These are phyloP conservation scores for Zasmidium cellare DNA, from an alignment of 2,329 filamentous ascomycete species.

Conservation along the genomic window DNA sequence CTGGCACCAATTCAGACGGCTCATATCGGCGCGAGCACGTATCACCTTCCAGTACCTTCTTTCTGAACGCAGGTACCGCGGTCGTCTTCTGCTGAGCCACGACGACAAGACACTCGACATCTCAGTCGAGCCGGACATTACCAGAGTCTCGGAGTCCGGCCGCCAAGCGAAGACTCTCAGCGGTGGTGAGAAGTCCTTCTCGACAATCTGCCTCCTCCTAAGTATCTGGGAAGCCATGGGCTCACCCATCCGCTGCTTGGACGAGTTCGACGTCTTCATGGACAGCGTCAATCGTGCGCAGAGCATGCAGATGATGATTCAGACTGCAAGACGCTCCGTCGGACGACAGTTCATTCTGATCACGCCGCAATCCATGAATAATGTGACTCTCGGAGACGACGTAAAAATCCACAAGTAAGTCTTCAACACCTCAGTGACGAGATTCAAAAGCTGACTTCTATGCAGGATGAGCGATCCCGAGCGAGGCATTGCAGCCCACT, in stretches of 20 bases:
- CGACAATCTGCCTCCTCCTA: slow-evolving; percentile 88
- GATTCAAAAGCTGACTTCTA: slow-evolving; percentile 33
- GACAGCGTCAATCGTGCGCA: slow-evolving; percentile 92
- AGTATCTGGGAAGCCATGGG: slow-evolving; percentile 98
- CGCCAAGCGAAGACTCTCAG: slow-evolving; percentile 89
- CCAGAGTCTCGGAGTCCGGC: slow-evolving; percentile 66
- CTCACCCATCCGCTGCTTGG: slow-evolving; percentile 87
- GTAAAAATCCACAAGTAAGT: slow-evolving; percentile 71
- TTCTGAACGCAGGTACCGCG: slow-evolving; percentile 84
- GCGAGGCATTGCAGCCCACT: slow-evolving; percentile 17
- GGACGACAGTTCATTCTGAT: slow-evolving; percentile 95
- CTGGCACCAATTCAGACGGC: slow-evolving; percentile 78
- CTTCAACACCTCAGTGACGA: too few relatives aligned
- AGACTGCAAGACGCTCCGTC: slow-evolving; percentile 80
- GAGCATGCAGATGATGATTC: slow-evolving; percentile 90
- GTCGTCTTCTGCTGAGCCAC: slow-evolving; percentile 78
- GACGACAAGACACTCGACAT: slow-evolving; percentile 72
- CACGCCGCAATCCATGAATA: slow-evolving; percentile 79
- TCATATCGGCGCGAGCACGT: slow-evolving; percentile 82
- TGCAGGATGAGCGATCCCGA: slow-evolving; percentile 26
- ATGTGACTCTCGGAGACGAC: slow-evolving; percentile 62
- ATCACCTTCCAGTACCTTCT: slow-evolving; percentile 86
- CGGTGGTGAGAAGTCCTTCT: slow-evolving; percentile 96
- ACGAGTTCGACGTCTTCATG: slow-evolving; percentile 99
- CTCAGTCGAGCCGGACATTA: slow-evolving; percentile 68